A percentile compares a stretch with the other conserved stretches of the same genome.
These are phyloP conservation scores for Dactylis glomerata DNA, from an alignment of 176 grass and related monocot species.

Conservation along the genomic window DNA sequence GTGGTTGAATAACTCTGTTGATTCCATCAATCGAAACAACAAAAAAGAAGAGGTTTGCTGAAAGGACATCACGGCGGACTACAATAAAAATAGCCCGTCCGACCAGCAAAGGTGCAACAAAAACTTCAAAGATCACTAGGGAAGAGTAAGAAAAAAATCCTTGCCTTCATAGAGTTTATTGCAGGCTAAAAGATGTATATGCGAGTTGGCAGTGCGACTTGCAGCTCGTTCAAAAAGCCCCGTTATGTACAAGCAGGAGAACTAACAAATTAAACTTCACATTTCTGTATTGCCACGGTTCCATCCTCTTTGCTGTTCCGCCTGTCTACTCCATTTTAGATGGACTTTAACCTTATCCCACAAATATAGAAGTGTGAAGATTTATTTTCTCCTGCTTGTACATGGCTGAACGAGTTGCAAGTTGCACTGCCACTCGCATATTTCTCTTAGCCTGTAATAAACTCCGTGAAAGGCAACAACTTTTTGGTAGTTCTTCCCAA, in stretches of 20 bases:
- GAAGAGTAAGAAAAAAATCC: neutral
- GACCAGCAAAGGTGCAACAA: neutral
- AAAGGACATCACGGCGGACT: accelerated
- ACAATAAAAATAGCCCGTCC: neutral
- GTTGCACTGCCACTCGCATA: no score
- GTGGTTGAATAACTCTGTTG: neutral
- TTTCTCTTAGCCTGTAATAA: no score
- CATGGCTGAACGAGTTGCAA: no score
- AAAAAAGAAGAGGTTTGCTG: neutral
- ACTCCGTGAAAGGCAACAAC: no score
- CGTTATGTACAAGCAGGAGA: neutral
- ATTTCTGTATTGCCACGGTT: neutral
- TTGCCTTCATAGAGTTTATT: neutral
- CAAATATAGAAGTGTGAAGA: neutral
- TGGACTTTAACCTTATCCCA: neutral
- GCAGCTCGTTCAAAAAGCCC: neutral
- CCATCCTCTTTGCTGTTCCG: neutral
- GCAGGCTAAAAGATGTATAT: neutral
- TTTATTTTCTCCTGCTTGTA: no score
- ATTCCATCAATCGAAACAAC: no score
- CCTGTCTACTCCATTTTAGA: neutral
- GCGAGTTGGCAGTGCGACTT: neutral
- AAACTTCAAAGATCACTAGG: neutral
- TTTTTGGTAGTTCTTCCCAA: neutral
- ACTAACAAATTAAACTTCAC: neutral